A percentile compares a stretch with the other conserved stretches of the same genome.
Conservation (phyloP, 108 stramenopile genomes). For the Poteriospumella lacustris region DNA sequence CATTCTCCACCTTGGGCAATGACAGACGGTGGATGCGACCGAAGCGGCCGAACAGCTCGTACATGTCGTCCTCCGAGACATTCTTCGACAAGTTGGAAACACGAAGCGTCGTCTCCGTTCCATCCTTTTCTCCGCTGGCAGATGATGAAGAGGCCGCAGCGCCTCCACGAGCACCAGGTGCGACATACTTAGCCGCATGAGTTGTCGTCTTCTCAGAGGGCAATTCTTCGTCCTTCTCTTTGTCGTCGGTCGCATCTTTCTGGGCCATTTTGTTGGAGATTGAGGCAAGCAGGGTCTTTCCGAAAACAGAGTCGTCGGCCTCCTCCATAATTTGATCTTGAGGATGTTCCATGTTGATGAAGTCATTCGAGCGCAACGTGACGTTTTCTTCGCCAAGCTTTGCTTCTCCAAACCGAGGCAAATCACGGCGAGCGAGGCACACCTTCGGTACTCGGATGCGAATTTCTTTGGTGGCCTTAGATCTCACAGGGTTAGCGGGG, state of each 20-base stretch:
- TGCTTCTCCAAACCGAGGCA: slow-evolving; percentile 25
- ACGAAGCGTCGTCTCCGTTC: slow-evolving; percentile 88
- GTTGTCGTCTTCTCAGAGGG: too few relatives aligned
- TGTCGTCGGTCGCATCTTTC: too few relatives aligned
- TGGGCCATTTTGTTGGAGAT: too few relatives aligned
- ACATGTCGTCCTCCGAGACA: slow-evolving; percentile 87
- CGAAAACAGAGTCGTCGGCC: slow-evolving; percentile 1
- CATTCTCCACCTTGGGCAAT: slow-evolving; percentile 66
- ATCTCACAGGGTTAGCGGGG: too few relatives aligned
- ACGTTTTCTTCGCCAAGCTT: slow-evolving; percentile 25
- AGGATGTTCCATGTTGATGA: slow-evolving; percentile 26
- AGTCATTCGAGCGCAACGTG: slow-evolving; percentile 15
- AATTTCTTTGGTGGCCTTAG: too few relatives aligned
- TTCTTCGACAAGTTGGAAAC: slow-evolving; percentile 96
- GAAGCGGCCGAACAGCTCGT: slow-evolving; percentile 84
- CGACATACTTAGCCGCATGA: too few relatives aligned
- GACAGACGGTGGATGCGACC: slow-evolving; percentile 90
- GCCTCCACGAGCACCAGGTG: not conserved
- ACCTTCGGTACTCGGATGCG: not conserved
- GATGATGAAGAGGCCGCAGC: not conserved
- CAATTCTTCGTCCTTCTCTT: too few relatives aligned
- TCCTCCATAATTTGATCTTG: slow-evolving; percentile 11
- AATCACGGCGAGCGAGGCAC: not conserved
- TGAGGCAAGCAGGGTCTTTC: not conserved
- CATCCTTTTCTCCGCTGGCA: too few relatives aligned